Evolutionary conservation across 2,329 filamentous ascomycete species (phyloP).

Genomic region (Catunica adiposa): DNA sequence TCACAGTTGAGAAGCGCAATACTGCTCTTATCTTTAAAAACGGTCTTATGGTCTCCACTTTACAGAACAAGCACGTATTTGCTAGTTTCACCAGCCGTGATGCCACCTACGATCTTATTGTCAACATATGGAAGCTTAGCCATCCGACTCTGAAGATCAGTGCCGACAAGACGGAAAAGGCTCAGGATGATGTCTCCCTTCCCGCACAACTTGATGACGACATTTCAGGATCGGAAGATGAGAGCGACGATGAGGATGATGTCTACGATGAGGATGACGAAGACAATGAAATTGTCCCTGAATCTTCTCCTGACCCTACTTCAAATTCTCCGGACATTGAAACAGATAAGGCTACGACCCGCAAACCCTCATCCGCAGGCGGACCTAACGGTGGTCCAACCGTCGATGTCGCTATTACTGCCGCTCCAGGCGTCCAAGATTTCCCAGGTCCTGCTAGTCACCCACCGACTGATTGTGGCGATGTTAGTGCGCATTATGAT

Average conservation of each 20-base stretch:
- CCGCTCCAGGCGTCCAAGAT: conserved; percentile 35
- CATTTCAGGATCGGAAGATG: conserved; percentile 43
- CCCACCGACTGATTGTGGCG: conserved; percentile 69
- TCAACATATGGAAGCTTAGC: conserved; percentile 96
- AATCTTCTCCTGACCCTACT: conserved; percentile 14
- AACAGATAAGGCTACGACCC: conserved; percentile 44
- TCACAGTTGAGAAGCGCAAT: conserved; percentile 90
- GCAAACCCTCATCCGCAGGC: conserved; percentile 50
- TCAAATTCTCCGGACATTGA: conserved; percentile 32
- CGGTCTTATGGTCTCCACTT: conserved; percentile 86
- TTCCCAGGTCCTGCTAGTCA: conserved; percentile 78
- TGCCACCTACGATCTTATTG: conserved; percentile 89
- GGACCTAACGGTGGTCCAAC: conserved; percentile 20
- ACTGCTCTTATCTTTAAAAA: conserved; percentile 94
- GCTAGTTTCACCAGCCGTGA: conserved; percentile 89
- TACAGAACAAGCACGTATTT: conserved; percentile 91
- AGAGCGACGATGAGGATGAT: conserved; percentile 47
- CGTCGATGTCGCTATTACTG: conserved; percentile 25
- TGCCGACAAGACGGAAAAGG: conserved; percentile 82
- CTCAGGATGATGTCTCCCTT: conserved; percentile 31
- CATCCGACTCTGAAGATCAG: conserved; percentile 86
- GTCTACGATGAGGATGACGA: conserved; percentile 68
- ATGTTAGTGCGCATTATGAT: conserved; percentile 65
- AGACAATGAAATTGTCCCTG: conserved; percentile 39
- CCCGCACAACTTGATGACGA: conserved; percentile 27